Evolutionary conservation across 176 grass and related monocot species (phyloP), one percentile per base, ranked within the genome.

Genomic region (Leersia perrieri): DNA sequence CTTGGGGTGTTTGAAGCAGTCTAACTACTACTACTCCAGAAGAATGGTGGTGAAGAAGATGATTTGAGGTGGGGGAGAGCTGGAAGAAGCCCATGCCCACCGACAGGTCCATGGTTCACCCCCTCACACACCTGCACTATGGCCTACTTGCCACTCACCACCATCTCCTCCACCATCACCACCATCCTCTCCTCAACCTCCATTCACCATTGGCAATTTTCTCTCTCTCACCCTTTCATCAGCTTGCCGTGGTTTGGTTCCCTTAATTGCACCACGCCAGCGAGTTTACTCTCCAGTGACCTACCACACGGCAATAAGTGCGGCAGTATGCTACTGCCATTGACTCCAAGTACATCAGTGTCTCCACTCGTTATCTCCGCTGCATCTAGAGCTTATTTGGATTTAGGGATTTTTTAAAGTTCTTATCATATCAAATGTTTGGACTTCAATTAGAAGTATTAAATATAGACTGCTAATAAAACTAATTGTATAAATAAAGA

Each of bases 21-120:
- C 82, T 34, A 27, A 27, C 26, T 4, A 33, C 49, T 85, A 22
- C 77, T 16, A 67, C 32, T 25, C 40, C 30, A 10, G 33, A 65
- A 65, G 33, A 74, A 29, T 23, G 57, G 66, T 73, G 85, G 35
- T 38, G 5, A 7, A 4, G 35, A 92, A 26, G 65, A 78, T 68
- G 77, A 72, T 36, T 26, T 84, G 63, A n/a, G 35, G 44, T 67
- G 32, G 55, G 31, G 14, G 53, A 47, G 68, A 69, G 35, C 29
- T 14, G 3, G 51, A 23, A 49, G 20, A 83, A 89, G 77, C 80
- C 79, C 76, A 80, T 85, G 86, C 84, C 68, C 86, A 92, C 89
- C 87, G 87, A 89, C 92, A 92, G 87, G 55, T 77, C 72, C 83
- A 82, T 89, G 80, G 86, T 91, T 94, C 80, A 84, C 86, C 84